Conservation (phyloP, 75 land plant species). For the Pinus taeda region DNA sequence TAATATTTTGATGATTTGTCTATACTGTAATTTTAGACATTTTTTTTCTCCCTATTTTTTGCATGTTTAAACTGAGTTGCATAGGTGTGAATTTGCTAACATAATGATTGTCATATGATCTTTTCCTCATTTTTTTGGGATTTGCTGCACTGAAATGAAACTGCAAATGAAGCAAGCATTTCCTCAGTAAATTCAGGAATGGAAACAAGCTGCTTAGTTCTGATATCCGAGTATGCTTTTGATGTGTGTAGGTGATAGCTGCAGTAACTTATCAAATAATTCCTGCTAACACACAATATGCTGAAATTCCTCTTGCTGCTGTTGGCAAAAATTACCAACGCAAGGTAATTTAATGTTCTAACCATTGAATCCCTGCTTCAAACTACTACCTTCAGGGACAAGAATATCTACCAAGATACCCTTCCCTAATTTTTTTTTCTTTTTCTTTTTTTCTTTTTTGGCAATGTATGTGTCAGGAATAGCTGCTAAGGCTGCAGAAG, state of each 20-base stretch:
- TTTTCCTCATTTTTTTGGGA: neutral
- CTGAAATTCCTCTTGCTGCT: slow-evolving; percentile 84
- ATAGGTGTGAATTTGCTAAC: neutral
- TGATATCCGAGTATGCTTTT: no score
- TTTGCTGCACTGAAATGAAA: neutral
- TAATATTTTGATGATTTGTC: neutral
- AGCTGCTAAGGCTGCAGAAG: neutral
- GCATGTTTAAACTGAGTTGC: neutral
- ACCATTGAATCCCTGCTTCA: neutral
- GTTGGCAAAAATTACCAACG: slow-evolving; percentile 46
- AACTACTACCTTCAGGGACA: neutral
- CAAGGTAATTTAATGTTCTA: slow-evolving; percentile 33
- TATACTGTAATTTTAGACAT: neutral
- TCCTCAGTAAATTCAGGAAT: neutral
- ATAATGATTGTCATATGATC: neutral
- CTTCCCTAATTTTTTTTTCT: neutral
- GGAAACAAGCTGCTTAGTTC: neutral
- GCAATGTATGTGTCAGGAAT: neutral
- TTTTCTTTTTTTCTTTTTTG: no score
- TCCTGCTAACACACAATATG: slow-evolving; percentile 69
- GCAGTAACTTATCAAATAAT: slow-evolving; percentile 77
- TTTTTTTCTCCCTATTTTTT: neutral
- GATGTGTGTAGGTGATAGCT: slow-evolving; percentile 53
- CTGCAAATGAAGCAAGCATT: neutral
- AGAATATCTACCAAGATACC: neutral